Evolutionary conservation across 2,329 filamentous ascomycete species (phyloP).

Genomic region (Penicillium psychrosexuale): DNA sequence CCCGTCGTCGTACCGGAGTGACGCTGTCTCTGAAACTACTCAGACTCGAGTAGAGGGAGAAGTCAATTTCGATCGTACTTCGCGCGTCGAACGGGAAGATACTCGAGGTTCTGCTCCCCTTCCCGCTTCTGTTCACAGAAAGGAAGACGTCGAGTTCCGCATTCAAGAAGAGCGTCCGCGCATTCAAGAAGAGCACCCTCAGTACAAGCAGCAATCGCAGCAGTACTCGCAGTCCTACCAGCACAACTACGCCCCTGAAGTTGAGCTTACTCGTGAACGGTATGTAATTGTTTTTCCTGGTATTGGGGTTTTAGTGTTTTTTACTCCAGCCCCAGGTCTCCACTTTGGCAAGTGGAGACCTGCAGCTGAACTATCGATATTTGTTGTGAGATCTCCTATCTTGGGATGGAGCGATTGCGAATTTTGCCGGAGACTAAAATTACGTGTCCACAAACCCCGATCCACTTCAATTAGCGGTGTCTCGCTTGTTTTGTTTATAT

Average conservation of each 20-base stretch:
- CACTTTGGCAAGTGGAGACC: slow-evolving; percentile 11
- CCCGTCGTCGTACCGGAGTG: slow-evolving; percentile 91
- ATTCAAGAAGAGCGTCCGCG: slow-evolving; percentile 51
- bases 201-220: slow-evolving; percentile 10
- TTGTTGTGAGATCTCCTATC: slow-evolving; percentile 23
- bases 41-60: slow-evolving; percentile 84
- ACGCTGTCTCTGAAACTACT: slow-evolving; percentile 64
- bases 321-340: slow-evolving; percentile 2
- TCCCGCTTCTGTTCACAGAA: slow-evolving; percentile 61
- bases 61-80: slow-evolving; percentile 69
- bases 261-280: slow-evolving; percentile 52
- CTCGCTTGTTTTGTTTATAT: slow-evolving; percentile 26
- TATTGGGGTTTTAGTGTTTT: background rate
- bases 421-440: slow-evolving; percentile 23
- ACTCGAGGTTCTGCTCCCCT: slow-evolving; percentile 68
- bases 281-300: slow-evolving; percentile 32
- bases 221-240: background rate
- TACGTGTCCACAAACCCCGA: slow-evolving; percentile 24
- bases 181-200: slow-evolving; percentile 15
- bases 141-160: slow-evolving; percentile 86
- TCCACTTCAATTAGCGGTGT: slow-evolving; percentile 30
- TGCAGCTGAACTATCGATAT: slow-evolving; percentile 14
- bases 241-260: slow-evolving; percentile 37
- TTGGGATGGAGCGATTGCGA: slow-evolving; percentile 19
- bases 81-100: slow-evolving; percentile 98